Conservation (phyloP, 148 eudicot genomes). For the Vaccinium corymbosum region DNA sequence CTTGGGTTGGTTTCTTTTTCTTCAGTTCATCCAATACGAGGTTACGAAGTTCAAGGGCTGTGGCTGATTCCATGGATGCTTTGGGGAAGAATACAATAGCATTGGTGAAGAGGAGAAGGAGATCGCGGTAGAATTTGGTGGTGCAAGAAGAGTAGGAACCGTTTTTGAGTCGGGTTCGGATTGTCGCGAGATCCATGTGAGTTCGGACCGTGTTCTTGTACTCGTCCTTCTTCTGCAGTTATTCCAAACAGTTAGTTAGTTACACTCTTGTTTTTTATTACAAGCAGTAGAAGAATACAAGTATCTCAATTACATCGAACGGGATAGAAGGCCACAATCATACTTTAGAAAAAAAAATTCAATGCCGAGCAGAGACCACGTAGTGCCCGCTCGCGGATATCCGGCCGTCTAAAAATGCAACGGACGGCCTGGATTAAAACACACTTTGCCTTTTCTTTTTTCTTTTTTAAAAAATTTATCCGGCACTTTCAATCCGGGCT, state of each 20-base stretch:
- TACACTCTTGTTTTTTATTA: too few relatives aligned
- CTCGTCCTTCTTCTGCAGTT: conserved; percentile 30
- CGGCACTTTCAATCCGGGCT: too few relatives aligned
- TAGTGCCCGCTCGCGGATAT: too few relatives aligned
- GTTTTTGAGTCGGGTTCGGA: conserved; percentile 24
- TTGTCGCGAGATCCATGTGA: conserved; percentile 34
- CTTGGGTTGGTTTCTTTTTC: neutral
- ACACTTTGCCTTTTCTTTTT: too few relatives aligned
- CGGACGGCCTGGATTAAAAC: too few relatives aligned
- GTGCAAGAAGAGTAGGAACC: conserved; percentile 33
- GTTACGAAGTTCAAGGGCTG: conserved; percentile 26
- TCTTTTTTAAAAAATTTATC: too few relatives aligned
- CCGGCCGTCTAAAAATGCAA: too few relatives aligned
- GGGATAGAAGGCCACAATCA: too few relatives aligned
- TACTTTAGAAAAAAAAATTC: too few relatives aligned
- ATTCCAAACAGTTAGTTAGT: neutral
- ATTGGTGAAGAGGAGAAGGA: conserved; percentile 35
- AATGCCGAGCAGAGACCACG: too few relatives aligned
- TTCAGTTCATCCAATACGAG: conserved; percentile 22
- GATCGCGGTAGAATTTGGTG: conserved; percentile 31
- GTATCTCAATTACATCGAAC: too few relatives aligned
- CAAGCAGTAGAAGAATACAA: too few relatives aligned
- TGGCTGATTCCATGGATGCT: conserved; percentile 22
- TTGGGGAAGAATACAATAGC: conserved; percentile 37
- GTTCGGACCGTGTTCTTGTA: conserved; percentile 31